Base-by-base conservation (phyloP, 805 yeast genomes). In the Wickerhamiella cacticola region DNA sequence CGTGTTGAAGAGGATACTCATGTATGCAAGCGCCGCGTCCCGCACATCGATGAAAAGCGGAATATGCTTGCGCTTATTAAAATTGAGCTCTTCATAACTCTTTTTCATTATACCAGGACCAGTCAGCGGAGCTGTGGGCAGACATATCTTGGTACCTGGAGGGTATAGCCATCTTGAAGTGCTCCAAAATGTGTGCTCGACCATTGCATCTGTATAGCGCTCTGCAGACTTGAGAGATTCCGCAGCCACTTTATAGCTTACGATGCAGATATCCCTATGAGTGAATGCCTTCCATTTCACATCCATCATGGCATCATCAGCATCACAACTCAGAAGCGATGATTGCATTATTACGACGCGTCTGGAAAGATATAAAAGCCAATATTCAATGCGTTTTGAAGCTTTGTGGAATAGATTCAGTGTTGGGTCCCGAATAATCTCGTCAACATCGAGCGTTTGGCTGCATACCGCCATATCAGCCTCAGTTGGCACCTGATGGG, bases 161-260 rank as follows among this genome's bases (percentile, higher is more conserved):
- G 34, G 34, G 28, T 21, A 41, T 9, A 23, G 16, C 21, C 22
- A 28, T 12, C 45, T 10, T 19, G 35, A 22, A 21, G 19, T 41
- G 25, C 18, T 12, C 36, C 34, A 41, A 29, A 41, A 41, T 6
- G 28, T n/a, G 35, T 41, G 45, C 22, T 41, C 45, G 5, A 41
- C 45, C 45, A 41, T 41, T 12, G 45, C 45, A 28, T 41, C 45
- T 2, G 45, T 29, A 22, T 41, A 41, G 10, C 45, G 38, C 3
- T 21, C 38, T 5, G 45, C 45, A 9, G 38, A 10, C 45, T 41
- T 3, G 19, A 19, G 16, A 4, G 24, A 25, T 7, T 18, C 36
- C 26, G 31, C 34, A 2, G 45, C 45, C n/a, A 21, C 21, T 21
- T 31, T 13, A 19, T 41, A 41, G 3, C 21, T 41, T 13, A 41